phyloP scores from a whole-genome alignment of 2,329 filamentous ascomycete species.

The Epichloe scottii region DNA sequence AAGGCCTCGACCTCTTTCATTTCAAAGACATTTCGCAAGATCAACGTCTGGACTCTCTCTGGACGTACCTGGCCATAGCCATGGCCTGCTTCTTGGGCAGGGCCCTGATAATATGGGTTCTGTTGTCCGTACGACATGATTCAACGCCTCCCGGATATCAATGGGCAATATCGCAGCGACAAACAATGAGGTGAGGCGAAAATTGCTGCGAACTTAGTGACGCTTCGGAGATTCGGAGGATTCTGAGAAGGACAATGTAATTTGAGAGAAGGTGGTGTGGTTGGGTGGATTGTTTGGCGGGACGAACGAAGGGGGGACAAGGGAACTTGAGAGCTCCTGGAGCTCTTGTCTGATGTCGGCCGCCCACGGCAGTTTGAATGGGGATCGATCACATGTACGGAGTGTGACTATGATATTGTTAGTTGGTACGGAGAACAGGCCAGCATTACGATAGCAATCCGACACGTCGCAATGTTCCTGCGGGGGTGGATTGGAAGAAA shows the following conservation, averaged over 20 bases:
- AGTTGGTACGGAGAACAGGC: too few relatives aligned
- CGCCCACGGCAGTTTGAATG: too few relatives aligned
- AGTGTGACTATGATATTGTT: too few relatives aligned
- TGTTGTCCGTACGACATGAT: constrained; percentile 15
- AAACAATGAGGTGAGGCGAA: not conserved
- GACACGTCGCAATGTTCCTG: too few relatives aligned
- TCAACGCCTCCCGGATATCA: not conserved
- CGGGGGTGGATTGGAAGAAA: too few relatives aligned
- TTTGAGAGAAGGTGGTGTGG: constrained; percentile 3
- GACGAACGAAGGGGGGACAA: not conserved
- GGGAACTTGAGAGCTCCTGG: not conserved
- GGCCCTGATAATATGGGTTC: constrained; percentile 13
- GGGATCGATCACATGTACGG: too few relatives aligned
- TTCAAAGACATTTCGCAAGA: too few relatives aligned
- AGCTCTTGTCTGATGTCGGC: not conserved
- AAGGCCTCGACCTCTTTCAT: not conserved
- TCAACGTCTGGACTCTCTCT: too few relatives aligned
- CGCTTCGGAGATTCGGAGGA: not conserved
- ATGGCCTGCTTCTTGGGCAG: constrained; percentile 9
- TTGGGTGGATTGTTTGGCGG: not conserved
- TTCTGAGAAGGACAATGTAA: not conserved
- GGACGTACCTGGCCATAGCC: constrained; percentile 9
- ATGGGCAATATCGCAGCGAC: not conserved
- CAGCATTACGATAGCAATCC: too few relatives aligned
- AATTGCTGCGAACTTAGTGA: not conserved